These are phyloP conservation scores for Penicillium sp. DNA, from an alignment of 2,329 filamentous ascomycete genomes.

Conservation along the genomic window DNA sequence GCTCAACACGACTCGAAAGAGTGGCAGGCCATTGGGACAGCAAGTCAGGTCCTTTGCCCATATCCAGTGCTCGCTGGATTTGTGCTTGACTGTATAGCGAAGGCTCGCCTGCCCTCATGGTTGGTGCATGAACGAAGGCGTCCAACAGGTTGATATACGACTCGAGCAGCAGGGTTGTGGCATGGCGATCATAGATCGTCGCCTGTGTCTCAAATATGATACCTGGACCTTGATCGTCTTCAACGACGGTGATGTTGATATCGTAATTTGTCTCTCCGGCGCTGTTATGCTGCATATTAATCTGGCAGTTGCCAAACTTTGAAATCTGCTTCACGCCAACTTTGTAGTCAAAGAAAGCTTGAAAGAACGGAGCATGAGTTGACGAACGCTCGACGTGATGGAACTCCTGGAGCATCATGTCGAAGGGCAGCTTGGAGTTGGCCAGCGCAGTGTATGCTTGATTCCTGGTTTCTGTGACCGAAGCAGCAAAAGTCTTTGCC, in stretches of 20 bases:
- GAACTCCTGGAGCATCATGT: conserved; percentile 32
- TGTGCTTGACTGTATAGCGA: neutral
- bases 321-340: neutral
- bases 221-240: neutral
- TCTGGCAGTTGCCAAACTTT: conserved; percentile 3
- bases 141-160: neutral
- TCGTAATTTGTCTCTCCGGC: conserved; percentile 77
- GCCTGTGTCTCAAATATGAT: neutral
- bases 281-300: conserved; percentile 52
- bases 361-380: conserved; percentile 36
- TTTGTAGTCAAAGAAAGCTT: conserved; percentile 37
- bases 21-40: neutral
- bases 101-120: neutral
- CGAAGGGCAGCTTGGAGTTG: conserved; percentile 33
- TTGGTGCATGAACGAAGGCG: neutral
- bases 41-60: neutral
- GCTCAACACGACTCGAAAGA: neutral
- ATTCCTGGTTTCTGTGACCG: conserved; percentile 13
- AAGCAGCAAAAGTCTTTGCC: conserved; percentile 17
- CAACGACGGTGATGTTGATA: conserved; percentile 51
- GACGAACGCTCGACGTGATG: conserved; percentile 19
- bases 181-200: neutral
- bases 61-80: neutral
- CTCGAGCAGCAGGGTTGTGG: neutral
- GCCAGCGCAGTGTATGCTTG: conserved; percentile 22